A percentile compares a stretch with the other conserved stretches of the same genome.
These are phyloP conservation scores for Fomitiporia mediterranea DNA, from an alignment of 1,284 basidiomycete species.

Conservation along the genomic window DNA sequence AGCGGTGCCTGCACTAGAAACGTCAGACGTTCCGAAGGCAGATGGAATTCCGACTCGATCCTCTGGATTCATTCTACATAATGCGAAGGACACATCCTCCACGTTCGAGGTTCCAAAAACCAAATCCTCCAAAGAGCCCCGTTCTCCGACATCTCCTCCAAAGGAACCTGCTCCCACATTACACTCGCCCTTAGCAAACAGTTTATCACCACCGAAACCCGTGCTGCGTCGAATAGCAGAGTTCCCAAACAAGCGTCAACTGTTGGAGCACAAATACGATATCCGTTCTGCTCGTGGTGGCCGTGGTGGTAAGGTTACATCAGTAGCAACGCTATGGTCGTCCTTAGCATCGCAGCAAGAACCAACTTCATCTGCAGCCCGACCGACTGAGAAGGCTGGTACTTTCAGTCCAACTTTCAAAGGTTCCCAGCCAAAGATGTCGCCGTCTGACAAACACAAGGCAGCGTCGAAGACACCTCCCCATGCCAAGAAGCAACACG, in stretches of 20 bases:
- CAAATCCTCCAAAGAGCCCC: neutral
- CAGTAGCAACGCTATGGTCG: constrained; percentile 72
- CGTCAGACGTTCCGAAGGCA: neutral
- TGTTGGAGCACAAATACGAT: constrained; percentile 62
- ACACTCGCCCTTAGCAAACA: neutral
- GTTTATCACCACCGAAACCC: constrained; percentile 17
- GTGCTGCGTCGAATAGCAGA: constrained; percentile 14
- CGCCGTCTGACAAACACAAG: constrained; percentile 8
- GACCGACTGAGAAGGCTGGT: constrained; percentile 11
- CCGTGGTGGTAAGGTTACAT: constrained; percentile 66
- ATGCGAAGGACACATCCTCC: constrained; percentile 4
- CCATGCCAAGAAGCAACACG: constrained; percentile 19
- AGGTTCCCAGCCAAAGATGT: constrained; percentile 7
- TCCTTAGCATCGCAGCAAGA: constrained; percentile 31
- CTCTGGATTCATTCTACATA: constrained; percentile 19
- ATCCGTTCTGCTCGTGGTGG: constrained; percentile 75
- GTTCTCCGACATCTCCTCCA: neutral
- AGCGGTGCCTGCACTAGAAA: neutral
- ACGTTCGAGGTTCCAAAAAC: constrained; percentile 7
- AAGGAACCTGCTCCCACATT: neutral
- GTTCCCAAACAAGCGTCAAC: constrained; percentile 31
- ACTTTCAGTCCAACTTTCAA: constrained; percentile 3
- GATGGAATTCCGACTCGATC: constrained; percentile 17
- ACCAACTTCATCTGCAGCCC: neutral
- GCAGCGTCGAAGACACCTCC: constrained; percentile 11